Evolutionary conservation across 148 eudicot genomes (phyloP).

Genomic region (Cornus suecica): DNA sequence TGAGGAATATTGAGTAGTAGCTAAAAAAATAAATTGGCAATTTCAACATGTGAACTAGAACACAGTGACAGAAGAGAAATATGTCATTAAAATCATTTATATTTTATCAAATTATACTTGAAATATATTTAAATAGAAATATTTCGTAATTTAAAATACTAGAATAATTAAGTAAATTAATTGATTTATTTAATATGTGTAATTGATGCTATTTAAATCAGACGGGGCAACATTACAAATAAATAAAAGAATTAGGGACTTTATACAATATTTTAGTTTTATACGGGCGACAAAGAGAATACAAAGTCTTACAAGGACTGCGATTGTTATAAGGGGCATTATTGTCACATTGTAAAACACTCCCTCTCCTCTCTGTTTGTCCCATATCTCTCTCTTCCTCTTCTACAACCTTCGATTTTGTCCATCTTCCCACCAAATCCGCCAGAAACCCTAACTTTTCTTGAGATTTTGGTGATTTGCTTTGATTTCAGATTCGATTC

Average conservation of each 20-base stretch:
- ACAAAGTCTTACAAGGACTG: not conserved
- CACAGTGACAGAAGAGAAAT: too few species aligned
- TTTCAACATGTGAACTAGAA: too few species aligned
- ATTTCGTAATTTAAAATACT: too few species aligned
- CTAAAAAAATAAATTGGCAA: too few species aligned
- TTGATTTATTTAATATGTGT: too few species aligned
- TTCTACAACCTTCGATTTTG: not conserved
- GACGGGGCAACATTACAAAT: too few species aligned
- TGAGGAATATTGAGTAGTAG: too few species aligned
- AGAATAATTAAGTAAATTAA: too few species aligned
- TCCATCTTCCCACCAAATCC: not conserved
- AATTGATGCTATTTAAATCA: too few species aligned
- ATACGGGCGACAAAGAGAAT: not conserved
- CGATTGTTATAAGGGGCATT: not conserved
- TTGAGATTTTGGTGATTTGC: not conserved
- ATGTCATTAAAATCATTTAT: too few species aligned
- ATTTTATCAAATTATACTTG: too few species aligned
- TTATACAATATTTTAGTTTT: not conserved
- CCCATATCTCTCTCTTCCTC: not conserved
- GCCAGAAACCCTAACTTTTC: not conserved
- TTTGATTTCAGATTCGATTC: not conserved
- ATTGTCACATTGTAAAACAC: not conserved
- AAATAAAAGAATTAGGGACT: not conserved
- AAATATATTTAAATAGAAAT: too few species aligned
- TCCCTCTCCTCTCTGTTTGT: not conserved